A percentile compares a stretch with the other conserved stretches of the same genome.
These are phyloP conservation scores for Sphaerulina populicola DNA, from an alignment of 2,329 filamentous ascomycete species.

Conservation along the genomic window DNA sequence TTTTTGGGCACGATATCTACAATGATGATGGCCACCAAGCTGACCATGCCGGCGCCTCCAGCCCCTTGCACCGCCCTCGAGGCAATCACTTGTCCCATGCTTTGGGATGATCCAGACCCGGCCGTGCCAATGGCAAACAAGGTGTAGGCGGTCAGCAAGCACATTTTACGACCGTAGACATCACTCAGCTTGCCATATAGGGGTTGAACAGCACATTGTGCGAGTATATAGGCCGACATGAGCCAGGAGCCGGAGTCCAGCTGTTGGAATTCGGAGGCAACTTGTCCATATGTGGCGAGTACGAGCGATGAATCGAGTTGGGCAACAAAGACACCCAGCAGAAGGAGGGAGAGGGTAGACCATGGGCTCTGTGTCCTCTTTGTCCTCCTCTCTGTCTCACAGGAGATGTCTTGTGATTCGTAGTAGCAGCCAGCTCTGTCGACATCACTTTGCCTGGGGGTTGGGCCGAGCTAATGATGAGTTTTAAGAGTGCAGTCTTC, in stretches of 20 bases:
- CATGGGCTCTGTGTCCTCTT: no score
- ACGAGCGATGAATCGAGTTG: constrained; percentile 58
- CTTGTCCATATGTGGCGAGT: constrained; percentile 55
- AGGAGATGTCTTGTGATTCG: no score
- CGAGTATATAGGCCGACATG: constrained; percentile 39
- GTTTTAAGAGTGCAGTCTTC: no score
- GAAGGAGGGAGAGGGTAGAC: constrained; percentile 26
- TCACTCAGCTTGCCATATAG: constrained; percentile 42
- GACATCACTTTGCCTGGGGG: no score
- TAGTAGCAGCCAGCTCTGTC: no score
- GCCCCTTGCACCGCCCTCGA: constrained; percentile 38
- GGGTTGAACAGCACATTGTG: constrained; percentile 36
- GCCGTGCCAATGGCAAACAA: constrained; percentile 39
- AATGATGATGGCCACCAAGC: constrained; percentile 42
- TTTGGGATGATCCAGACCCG: constrained; percentile 33
- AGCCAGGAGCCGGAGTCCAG: constrained; percentile 40
- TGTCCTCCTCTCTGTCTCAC: no score
- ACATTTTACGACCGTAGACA: constrained; percentile 39
- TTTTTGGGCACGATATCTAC: constrained; percentile 44
- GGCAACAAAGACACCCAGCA: constrained; percentile 54
- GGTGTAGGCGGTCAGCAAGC: constrained; percentile 35
- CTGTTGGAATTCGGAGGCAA: constrained; percentile 41
- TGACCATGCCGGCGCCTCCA: constrained; percentile 40
- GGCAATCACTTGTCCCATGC: constrained; percentile 36
- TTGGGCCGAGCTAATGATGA: no score